These are phyloP conservation scores for Limnanthes douglasii DNA, from an alignment of 345 rosid species.

Conservation along the genomic window DNA sequence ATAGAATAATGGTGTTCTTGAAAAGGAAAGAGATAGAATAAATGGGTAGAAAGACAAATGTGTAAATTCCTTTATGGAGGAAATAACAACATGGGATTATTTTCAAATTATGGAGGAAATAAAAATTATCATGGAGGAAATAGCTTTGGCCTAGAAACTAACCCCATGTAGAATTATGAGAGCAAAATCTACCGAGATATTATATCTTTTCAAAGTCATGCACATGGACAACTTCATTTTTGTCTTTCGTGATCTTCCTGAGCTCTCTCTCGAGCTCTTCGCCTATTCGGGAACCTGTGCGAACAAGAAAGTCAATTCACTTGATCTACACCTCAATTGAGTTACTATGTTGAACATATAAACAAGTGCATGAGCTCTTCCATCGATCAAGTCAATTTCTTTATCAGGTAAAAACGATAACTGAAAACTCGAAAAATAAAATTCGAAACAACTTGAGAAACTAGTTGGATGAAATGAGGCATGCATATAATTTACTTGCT, in stretches of 20 bases:
- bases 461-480: not conserved
- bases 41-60: no score
- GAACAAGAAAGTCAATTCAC: constrained; percentile 7
- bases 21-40: no score
- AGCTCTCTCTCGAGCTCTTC: constrained; percentile 92
- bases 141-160: no score
- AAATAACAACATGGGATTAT: no score
- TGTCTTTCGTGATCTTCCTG: constrained; percentile 83
- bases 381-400: constrained; percentile 97
- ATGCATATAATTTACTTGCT: constrained; percentile 4
- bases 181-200: not conserved
- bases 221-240: constrained; percentile 85
- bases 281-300: constrained; percentile 94
- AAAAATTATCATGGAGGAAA: no score
- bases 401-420: constrained; percentile 96
- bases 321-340: no score
- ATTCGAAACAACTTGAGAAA: not conserved
- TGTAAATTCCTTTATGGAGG: no score
- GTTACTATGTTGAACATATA: not conserved
- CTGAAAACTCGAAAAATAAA: constrained; percentile 20
- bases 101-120: no score
- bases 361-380: constrained; percentile 10
- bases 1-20: no score
- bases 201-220: constrained; percentile 94
- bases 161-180: constrained; percentile 1